A percentile compares a stretch with the other conserved stretches of the same genome.
These are phyloP conservation scores for Aspergillus niger DNA, from an alignment of 2,329 filamentous ascomycete species.

Conservation along the genomic window DNA sequence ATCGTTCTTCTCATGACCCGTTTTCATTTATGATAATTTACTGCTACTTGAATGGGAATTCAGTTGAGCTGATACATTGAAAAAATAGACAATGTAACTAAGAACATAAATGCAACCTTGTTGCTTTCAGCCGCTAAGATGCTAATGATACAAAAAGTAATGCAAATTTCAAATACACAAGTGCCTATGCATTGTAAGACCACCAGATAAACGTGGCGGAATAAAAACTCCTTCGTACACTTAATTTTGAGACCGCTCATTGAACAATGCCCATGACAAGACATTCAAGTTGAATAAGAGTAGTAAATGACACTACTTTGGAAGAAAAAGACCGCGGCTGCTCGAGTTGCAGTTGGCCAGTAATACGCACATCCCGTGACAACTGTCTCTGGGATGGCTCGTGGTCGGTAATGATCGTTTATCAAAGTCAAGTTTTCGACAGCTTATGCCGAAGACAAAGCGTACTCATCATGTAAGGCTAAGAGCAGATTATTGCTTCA, in stretches of 20 bases:
- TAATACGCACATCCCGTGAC: no score
- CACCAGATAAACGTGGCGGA: not conserved
- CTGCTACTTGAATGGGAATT: no score
- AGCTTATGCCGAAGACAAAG: not conserved
- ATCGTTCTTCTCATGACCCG: not conserved
- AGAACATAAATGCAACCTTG: not conserved
- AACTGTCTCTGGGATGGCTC: no score
- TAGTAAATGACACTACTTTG: not conserved
- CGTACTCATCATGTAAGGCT: not conserved
- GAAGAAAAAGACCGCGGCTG: not conserved
- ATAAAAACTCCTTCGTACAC: not conserved
- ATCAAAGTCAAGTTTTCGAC: not conserved
- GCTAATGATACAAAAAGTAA: slow-evolving; percentile 1
- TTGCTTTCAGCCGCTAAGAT: slow-evolving; percentile 4
- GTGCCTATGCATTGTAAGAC: not conserved
- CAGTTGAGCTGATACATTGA: no score
- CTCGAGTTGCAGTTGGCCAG: not conserved
- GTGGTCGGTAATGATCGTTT: not conserved
- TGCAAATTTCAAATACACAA: not conserved
- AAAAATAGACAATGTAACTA: no score
- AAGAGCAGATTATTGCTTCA: not conserved
- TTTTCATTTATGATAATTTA: no score
- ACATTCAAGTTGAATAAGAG: not conserved
- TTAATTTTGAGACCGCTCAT: not conserved
- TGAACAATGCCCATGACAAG: not conserved